Evolutionary conservation across 2,329 filamentous ascomycete genomes (phyloP).

Genomic region (Monosporascus sp.): DNA sequence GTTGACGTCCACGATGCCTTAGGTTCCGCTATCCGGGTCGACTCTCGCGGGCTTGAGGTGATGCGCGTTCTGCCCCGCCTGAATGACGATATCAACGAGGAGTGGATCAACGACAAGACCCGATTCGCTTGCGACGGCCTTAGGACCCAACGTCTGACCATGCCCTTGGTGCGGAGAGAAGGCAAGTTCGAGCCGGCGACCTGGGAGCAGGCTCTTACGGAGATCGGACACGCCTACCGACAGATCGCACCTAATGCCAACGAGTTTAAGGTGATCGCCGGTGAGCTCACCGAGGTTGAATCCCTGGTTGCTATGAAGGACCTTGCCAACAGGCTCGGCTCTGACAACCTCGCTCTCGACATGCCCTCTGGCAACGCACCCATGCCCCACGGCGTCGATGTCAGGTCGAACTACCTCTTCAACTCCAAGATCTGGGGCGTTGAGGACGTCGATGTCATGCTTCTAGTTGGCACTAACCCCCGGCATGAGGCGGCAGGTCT

Average conservation of each 20-base stretch:
- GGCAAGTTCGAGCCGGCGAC: conserved; percentile 88
- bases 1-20: conserved; percentile 91
- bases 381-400: conserved; percentile 85
- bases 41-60: conserved; percentile 89
- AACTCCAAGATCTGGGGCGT: conserved; percentile 94
- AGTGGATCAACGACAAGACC: conserved; percentile 99
- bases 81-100: conserved; percentile 97
- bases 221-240: conserved; percentile 77
- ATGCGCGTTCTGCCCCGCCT: conserved; percentile 91
- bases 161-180: conserved; percentile 81
- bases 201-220: conserved; percentile 91
- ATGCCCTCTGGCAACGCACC: conserved; percentile 79
- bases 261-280: conserved; percentile 93
- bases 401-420: conserved; percentile 93
- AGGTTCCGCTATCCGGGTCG: conserved; percentile 90
- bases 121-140: conserved; percentile 95
- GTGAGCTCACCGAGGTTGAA: conserved; percentile 87
- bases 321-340: conserved; percentile 90
- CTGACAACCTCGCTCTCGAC: conserved; percentile 91
- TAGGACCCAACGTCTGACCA: conserved; percentile 92
- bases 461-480: conserved; percentile 92
- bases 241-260: conserved; percentile 78
- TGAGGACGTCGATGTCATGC: conserved; percentile 86
- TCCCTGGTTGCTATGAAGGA: conserved; percentile 96
- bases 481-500: conserved; percentile 92